Conservation (phyloP, 2,329 filamentous ascomycete species). For the Tolypocladium endophyticum region DNA sequence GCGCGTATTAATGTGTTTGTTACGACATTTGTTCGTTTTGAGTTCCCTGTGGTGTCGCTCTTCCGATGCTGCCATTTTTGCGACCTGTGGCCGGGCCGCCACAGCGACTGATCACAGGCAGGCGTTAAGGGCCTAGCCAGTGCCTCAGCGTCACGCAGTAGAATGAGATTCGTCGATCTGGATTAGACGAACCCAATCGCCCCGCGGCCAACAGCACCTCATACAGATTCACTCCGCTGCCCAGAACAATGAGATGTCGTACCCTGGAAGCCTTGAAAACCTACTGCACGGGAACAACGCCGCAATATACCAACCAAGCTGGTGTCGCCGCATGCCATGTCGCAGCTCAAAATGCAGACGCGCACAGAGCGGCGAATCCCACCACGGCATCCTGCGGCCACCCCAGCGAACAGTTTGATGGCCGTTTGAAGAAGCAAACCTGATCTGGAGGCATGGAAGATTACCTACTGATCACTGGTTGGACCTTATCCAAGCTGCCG, state of each 20-base stretch:
- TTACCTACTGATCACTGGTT: background rate
- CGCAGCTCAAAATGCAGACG: background rate
- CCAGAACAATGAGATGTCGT: background rate
- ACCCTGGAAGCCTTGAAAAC: background rate
- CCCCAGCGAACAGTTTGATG: background rate
- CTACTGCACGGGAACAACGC: background rate
- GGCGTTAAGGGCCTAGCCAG: too few species aligned
- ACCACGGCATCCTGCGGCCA: background rate
- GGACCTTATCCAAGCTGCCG: background rate
- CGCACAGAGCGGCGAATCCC: background rate
- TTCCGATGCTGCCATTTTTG: too few species aligned
- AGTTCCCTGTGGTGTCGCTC: background rate
- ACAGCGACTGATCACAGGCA: too few species aligned
- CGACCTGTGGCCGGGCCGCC: background rate
- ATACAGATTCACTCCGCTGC: background rate
- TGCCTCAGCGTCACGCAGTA: too few species aligned
- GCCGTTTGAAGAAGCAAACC: constrained; percentile 3
- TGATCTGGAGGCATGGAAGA: background rate
- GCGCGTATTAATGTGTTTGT: background rate
- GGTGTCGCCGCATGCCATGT: background rate
- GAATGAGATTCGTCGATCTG: background rate
- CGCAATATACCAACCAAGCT: background rate
- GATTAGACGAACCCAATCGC: background rate
- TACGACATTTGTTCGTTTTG: background rate
- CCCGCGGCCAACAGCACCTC: background rate